A percentile compares a stretch with the other conserved stretches of the same genome.
phyloP scores from a whole-genome alignment of 768 basidiomycete species.

The Tylopilus sp. region DNA sequence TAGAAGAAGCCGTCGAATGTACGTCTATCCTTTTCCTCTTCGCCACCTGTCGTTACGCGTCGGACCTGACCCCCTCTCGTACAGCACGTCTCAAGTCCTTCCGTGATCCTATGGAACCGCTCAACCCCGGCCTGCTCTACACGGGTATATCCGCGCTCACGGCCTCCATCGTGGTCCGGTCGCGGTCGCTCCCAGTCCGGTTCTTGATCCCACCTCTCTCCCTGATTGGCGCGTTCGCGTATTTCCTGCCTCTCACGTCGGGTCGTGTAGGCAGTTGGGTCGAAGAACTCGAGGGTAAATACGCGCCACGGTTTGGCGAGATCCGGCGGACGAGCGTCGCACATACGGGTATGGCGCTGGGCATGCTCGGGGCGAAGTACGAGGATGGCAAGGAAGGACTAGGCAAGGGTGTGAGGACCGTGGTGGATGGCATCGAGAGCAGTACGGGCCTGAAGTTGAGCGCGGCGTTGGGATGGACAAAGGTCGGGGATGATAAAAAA shows the following conservation, averaged over 20 bases:
- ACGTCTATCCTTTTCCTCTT: conserved; percentile 29
- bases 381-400: conserved; percentile 43
- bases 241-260: conserved; percentile 87
- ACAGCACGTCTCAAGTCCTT: conserved; percentile 81
- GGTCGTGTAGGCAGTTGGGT: conserved; percentile 65
- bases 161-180: conserved; percentile 82
- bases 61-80: background rate
- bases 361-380: conserved; percentile 50
- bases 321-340: conserved; percentile 63
- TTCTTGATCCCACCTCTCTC: conserved; percentile 73
- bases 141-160: conserved; percentile 85
- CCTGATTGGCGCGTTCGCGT: conserved; percentile 61
- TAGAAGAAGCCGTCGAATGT: conserved; percentile 87
- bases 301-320: conserved; percentile 66
- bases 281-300: conserved; percentile 63
- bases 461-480: conserved; percentile 50
- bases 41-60: background rate
- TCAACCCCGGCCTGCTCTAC: conserved; percentile 89
- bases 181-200: conserved; percentile 66
- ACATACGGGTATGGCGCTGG: conserved; percentile 58
- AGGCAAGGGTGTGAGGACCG: conserved; percentile 41
- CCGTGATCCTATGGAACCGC: conserved; percentile 72
- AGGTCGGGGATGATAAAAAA: conserved; percentile 12
- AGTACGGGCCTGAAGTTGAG: conserved; percentile 70
- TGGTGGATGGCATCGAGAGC: conserved; percentile 58